These are phyloP conservation scores for Buxus sempervirens DNA, from an alignment of 164 flowering plant species.

Conservation along the genomic window DNA sequence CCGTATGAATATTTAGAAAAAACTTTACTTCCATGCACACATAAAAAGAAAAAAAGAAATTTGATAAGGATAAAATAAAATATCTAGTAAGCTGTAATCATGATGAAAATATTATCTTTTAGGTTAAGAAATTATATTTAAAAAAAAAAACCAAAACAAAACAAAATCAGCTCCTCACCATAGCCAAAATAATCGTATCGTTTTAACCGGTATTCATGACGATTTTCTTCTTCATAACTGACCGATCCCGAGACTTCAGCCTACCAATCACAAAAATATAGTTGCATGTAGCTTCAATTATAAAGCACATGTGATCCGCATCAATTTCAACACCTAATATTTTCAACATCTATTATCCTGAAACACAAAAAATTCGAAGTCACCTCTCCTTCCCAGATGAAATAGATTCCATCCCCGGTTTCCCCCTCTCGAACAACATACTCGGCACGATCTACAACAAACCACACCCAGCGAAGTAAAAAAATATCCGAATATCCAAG, in stretches of 20 bases:
- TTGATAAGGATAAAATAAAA: too few relatives aligned
- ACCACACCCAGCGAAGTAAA: background rate
- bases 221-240: constrained; percentile 46
- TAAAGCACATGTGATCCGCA: background rate
- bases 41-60: too few relatives aligned
- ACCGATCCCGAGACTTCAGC: constrained; percentile 69
- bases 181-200: constrained; percentile 81
- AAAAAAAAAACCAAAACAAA: background rate
- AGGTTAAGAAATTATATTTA: too few relatives aligned
- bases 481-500: background rate
- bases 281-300: background rate
- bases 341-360: background rate
- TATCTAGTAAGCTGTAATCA: too few relatives aligned
- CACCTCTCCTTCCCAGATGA: constrained; percentile 92
- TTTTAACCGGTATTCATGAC: constrained; percentile 56
- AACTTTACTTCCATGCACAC: too few relatives aligned
- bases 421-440: constrained; percentile 70
- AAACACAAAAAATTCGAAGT: background rate
- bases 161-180: constrained; percentile 38
- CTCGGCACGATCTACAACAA: constrained; percentile 48
- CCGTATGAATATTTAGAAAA: too few relatives aligned
- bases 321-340: background rate
- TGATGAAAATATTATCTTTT: too few relatives aligned
- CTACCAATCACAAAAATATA: constrained; percentile 30
- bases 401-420: constrained; percentile 67